Evolutionary conservation across 495 filamentous ascomycete genomes (phyloP), one percentile per base, ranked within the genome.

Genomic region (Beverwykella pulmonaria): DNA sequence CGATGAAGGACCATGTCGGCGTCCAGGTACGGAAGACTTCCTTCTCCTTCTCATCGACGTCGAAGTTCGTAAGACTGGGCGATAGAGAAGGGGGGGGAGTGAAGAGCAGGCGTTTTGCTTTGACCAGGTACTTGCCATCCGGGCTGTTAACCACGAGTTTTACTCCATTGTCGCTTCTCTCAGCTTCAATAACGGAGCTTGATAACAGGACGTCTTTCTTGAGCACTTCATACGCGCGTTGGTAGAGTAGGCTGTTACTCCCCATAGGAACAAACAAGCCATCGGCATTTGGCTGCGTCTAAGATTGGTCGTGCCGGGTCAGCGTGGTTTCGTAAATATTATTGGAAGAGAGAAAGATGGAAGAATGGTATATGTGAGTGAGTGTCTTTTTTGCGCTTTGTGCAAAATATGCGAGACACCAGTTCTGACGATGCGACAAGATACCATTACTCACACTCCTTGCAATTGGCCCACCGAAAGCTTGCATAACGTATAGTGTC

Each of bases 161-260:
- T 1, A 68, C 39, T 8, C 59, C 65, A 25, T 26, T 26, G 3
- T 20, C 19, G 3, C 6, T 23, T 36, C 65, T 64, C 29, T 56
- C 58, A 17, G 41, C 52, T 15, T 41, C n/a, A 4, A 1, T 49
- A 15, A 63, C 52, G 7, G 27, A 34, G 34, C 55, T 53, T n/a
- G 25, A 32, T 19, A 68, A 26, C 15, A 63, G 34, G 3, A 68
- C 52, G 49, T 63, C 59, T 9, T 55, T 26, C 12, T 26, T 27
- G 1, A 68, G 59, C 10, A 63, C 20, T 4, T 48, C 29, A 17
- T 56, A 34, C n/a, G 65, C 58, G 15, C 50, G 58, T n/a, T 62
- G 50, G 27, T 68, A 68, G 10, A 68, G 39, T 3, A 62, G 29
- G 27, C 65, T 68, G 50, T 68, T 68, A 20, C 57, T 55, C 12